Conservation (phyloP, 2,329 filamentous ascomycete species). For the Diplocarpon mali region DNA sequence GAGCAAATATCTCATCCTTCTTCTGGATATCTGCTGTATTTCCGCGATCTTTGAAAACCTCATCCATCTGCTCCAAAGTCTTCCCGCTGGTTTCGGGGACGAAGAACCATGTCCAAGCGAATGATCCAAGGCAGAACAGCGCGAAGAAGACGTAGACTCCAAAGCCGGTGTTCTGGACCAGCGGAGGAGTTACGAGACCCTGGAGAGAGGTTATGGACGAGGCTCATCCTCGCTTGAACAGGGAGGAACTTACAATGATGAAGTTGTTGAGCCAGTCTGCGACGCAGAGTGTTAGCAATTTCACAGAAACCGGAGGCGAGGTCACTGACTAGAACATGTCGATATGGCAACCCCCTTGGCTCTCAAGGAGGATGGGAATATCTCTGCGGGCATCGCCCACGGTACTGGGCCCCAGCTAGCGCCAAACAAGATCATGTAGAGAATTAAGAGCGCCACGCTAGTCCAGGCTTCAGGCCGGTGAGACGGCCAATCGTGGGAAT, state of each 20-base stretch:
- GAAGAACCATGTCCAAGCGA: slow-evolving; percentile 33
- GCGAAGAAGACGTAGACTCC: slow-evolving; percentile 49
- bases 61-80: slow-evolving; percentile 44
- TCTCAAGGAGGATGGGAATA: slow-evolving; percentile 31
- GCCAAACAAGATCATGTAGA: slow-evolving; percentile 26
- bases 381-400: slow-evolving; percentile 30
- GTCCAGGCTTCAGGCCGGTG: slow-evolving; percentile 31
- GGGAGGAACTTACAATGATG: slow-evolving; percentile 27
- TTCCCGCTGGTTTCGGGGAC: slow-evolving; percentile 45
- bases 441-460: slow-evolving; percentile 28
- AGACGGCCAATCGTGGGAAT: slow-evolving; percentile 28
- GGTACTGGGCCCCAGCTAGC: slow-evolving; percentile 28
- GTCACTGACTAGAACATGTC: neutral
- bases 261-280: slow-evolving; percentile 37
- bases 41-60: slow-evolving; percentile 21
- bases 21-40: neutral
- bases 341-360: slow-evolving; percentile 32
- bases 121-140: slow-evolving; percentile 35
- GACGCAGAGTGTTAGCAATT: slow-evolving; percentile 25
- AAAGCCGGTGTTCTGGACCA: slow-evolving; percentile 32
- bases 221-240: neutral
- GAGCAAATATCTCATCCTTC: neutral
- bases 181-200: slow-evolving; percentile 34
- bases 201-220: neutral
- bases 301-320: too few species aligned